These are phyloP conservation scores for Paramecium pentaurelia DNA, from an alignment of 73 alveolate species.

Conservation along the genomic window DNA sequence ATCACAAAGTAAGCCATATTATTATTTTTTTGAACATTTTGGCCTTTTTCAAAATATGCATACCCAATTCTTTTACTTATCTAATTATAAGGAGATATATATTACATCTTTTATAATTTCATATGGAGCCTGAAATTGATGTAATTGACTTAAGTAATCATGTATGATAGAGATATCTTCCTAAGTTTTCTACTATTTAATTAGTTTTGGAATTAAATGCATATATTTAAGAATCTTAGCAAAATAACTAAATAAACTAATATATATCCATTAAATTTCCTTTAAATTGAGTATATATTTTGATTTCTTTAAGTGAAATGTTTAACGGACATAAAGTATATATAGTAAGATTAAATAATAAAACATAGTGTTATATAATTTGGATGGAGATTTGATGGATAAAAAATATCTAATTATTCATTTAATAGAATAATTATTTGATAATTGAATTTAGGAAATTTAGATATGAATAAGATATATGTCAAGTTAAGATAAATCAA, in stretches of 20 bases:
- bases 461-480: not conserved
- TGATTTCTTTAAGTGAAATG: not conserved
- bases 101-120: slow-evolving; percentile 3
- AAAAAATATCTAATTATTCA: too few species aligned
- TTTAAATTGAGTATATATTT: not conserved
- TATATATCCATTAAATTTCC: not conserved
- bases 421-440: too few species aligned
- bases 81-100: not conserved
- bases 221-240: not conserved
- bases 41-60: not conserved
- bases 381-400: not conserved
- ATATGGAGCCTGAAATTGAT: not conserved
- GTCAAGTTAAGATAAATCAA: not conserved
- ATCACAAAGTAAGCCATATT: not conserved
- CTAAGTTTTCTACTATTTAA: not conserved
- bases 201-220: slow-evolving; percentile 34
- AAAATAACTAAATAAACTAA: not conserved
- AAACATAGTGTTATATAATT: not conserved
- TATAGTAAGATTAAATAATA: not conserved
- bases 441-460: not conserved
- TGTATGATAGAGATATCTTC: not conserved
- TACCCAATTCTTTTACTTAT: not conserved
- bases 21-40: not conserved
- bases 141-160: not conserved
- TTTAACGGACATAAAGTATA: not conserved